These are phyloP conservation scores for Fistulinella prunicolor DNA, from an alignment of 768 basidiomycete genomes.

Conservation along the genomic window DNA sequence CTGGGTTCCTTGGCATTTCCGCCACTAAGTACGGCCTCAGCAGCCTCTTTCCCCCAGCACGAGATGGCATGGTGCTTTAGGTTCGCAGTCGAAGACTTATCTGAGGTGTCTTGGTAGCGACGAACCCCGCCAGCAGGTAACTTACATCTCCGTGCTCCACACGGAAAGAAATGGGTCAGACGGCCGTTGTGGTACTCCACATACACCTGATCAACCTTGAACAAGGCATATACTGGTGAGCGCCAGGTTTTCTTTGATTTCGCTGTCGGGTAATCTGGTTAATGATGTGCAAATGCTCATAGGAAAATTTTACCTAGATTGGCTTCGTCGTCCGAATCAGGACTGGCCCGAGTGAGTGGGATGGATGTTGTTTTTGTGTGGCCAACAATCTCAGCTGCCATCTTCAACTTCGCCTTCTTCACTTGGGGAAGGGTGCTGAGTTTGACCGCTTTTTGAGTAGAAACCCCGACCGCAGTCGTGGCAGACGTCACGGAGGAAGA, in stretches of 20 bases:
- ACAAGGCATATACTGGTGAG: not conserved
- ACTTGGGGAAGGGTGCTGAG: too few species aligned
- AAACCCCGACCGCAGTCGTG: too few species aligned
- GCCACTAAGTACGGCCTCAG: not conserved
- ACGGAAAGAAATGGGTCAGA: not conserved
- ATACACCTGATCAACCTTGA: not conserved
- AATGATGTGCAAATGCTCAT: too few species aligned
- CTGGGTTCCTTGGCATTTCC: not conserved
- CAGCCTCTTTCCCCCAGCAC: not conserved
- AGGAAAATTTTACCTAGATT: too few species aligned
- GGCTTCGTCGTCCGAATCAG: too few species aligned
- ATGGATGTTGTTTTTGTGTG: too few species aligned
- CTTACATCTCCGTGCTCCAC: not conserved
- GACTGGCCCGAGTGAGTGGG: too few species aligned
- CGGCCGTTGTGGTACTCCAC: not conserved
- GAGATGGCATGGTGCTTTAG: constrained; percentile 1
- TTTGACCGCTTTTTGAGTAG: too few species aligned
- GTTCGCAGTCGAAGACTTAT: not conserved
- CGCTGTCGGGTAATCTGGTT: too few species aligned
- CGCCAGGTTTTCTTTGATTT: not conserved
- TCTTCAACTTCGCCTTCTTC: too few species aligned
- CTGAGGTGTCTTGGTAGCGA: not conserved
- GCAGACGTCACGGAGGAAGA: too few species aligned
- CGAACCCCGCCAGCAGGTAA: not conserved
- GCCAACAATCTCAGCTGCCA: too few species aligned